Evolutionary conservation across 805 yeast species (phyloP).

Genomic region (Dipodascopsis uninucleata): DNA sequence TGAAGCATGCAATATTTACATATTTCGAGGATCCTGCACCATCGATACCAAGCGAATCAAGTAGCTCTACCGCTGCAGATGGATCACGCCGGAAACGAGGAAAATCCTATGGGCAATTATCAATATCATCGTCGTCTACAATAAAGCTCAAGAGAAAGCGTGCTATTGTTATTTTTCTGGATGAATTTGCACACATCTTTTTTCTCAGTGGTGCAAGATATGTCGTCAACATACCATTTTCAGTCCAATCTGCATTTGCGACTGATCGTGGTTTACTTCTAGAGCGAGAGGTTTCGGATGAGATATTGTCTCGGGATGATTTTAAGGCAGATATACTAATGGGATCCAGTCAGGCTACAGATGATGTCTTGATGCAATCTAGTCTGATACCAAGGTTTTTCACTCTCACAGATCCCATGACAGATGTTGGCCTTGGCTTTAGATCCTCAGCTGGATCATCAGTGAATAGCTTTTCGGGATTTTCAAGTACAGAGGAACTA

Average conservation of each 20-base stretch:
- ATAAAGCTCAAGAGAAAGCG: conserved; percentile 17
- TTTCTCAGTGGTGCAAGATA: conserved; percentile 56
- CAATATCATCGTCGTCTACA: neutral
- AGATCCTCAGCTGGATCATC: neutral
- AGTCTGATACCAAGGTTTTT: conserved; percentile 44
- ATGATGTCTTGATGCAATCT: neutral
- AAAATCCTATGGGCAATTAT: conserved; percentile 7
- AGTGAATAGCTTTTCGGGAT: conserved; percentile 66
- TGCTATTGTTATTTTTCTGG: conserved; percentile 58
- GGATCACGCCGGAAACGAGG: conserved; percentile 3
- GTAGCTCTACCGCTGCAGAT: conserved; percentile 3
- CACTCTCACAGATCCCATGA: conserved; percentile 69
- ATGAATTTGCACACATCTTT: conserved; percentile 60
- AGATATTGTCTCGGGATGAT: too few relatives aligned
- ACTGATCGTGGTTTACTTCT: conserved; percentile 66
- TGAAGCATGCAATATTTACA: conserved; percentile 61
- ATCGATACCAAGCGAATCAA: neutral
- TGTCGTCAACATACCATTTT: conserved; percentile 66
- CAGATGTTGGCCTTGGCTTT: conserved; percentile 66
- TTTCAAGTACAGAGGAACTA: conserved; percentile 56
- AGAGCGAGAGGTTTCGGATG: conserved; percentile 44
- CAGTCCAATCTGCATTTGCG: conserved; percentile 55
- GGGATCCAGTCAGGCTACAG: conserved; percentile 9
- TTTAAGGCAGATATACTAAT: conserved; percentile 1
- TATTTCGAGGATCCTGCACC: conserved; percentile 39